Base-by-base conservation (phyloP, 371 early-diverging fungal species). In the Syncephalastrum sp. region DNA sequence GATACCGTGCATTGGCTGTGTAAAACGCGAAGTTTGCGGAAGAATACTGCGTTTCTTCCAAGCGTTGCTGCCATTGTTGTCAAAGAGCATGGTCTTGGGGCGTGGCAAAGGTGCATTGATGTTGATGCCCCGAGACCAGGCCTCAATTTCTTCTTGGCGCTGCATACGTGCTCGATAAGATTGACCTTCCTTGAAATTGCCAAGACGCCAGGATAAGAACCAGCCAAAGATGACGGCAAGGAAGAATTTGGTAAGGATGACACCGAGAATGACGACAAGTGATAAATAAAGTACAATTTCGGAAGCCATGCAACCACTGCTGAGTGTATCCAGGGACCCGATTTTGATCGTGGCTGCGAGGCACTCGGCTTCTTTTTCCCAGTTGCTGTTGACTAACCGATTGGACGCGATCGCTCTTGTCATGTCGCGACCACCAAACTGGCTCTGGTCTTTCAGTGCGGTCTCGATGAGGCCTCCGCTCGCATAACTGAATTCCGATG, bases 181-280 rank as follows among this genome's bases (percentile, higher is more conserved):
- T 57, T 48, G 41, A 52, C 72, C 72, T 69, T 81, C 79, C 50
- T 73, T 68, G 43, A 73, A 69, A 44, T 81, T 86, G 48, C 84
- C 89, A 47, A 85, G 63, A 27, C 82, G 72, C 67, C 81, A 83
- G 1, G 82, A 77, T 50, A 90, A 66, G 50, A 88, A 81, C 88
- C 89, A 89, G 27, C 83, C 85, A 74, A 92, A 93, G 52, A 83
- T 70, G 23, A 91, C 61, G 4, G 94, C 91, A 60, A 90, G 77
- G 23, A 71, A 68, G 59, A 93, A 90, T 68, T 89, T 93, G 70
- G 72, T 76, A 54, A 76, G 41, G 49, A 87, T 85, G 17, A 82
- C 81, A 50, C 82, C 83, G 51, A 88, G 57, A 61, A 85, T 82
- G 42, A 87, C 79, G 13, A 77, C 67, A 17, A 87, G 71, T 23